Percentiles rank a stretch among this genome's conserved stretches.
Evolutionary conservation across 163 green algal species (phyloP).

Genomic region (Picocystis sp.): DNA sequence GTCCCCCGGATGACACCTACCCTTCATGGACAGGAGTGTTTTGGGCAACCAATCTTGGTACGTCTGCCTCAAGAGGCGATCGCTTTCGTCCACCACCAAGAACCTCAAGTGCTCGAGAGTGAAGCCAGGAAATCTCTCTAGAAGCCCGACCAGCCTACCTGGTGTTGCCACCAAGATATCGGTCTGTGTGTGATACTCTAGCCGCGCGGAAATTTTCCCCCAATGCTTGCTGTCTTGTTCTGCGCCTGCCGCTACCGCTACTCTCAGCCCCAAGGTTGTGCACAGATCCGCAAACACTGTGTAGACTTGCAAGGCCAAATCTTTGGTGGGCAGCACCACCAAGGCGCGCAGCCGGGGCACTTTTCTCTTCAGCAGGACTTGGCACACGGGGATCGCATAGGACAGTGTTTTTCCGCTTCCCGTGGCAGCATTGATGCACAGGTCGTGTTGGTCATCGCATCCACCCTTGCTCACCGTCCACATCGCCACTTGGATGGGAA

Average conservation of each 20-base stretch:
- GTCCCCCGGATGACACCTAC: background rate
- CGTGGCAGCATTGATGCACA: constrained; percentile 68
- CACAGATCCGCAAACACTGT: constrained; percentile 33
- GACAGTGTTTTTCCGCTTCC: constrained; percentile 84
- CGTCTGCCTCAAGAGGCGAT: constrained; percentile 62
- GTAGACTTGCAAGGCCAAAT: constrained; percentile 67
- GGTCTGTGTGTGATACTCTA: too few species aligned
- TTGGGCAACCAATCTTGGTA: constrained; percentile 73
- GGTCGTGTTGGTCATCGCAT: constrained; percentile 40
- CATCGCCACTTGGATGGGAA: constrained; percentile 58
- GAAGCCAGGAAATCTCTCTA: constrained; percentile 48
- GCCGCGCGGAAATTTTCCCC: too few species aligned
- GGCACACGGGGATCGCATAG: constrained; percentile 68
- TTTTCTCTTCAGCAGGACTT: constrained; percentile 31
- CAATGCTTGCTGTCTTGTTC: too few species aligned
- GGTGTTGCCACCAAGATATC: constrained; percentile 78
- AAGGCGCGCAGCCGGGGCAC: constrained; percentile 39
- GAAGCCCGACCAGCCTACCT: constrained; percentile 70
- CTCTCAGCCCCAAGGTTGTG: constrained; percentile 26
- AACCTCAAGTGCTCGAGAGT: constrained; percentile 22
- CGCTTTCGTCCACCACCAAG: constrained; percentile 67
- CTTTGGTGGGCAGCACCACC: constrained; percentile 72
- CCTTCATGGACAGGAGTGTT: constrained; percentile 27
- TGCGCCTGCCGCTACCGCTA: constrained; percentile 33
- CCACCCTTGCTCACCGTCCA: constrained; percentile 50